Evolutionary conservation across 495 filamentous ascomycete species (phyloP).

Genomic region (Daldinia concentrica): DNA sequence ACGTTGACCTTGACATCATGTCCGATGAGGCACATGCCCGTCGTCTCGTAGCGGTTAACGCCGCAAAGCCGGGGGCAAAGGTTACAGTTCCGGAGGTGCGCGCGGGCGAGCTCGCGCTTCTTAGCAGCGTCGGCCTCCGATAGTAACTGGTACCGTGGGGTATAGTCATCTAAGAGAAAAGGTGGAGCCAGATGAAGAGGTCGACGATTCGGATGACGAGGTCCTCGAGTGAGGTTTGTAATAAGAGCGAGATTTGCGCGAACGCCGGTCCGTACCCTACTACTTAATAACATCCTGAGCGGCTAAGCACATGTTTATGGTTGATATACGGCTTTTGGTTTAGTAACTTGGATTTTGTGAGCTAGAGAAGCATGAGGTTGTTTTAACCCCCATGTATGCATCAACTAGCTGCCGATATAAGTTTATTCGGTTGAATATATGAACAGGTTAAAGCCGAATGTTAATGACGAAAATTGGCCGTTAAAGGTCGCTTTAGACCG

Average conservation of each 20-base stretch:
- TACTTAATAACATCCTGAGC: slow-evolving; percentile 42
- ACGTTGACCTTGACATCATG: slow-evolving; percentile 76
- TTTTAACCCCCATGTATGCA: background rate
- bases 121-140: slow-evolving; percentile 66
- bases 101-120: slow-evolving; percentile 72
- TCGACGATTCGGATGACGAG: slow-evolving; percentile 19
- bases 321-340: background rate
- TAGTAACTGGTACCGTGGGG: slow-evolving; percentile 70
- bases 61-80: slow-evolving; percentile 77
- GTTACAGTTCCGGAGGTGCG: slow-evolving; percentile 77
- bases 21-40: slow-evolving; percentile 78
- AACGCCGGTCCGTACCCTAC: slow-evolving; percentile 19
- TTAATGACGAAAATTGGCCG: slow-evolving; percentile 34
- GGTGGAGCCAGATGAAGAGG: slow-evolving; percentile 76
- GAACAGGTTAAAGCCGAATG: slow-evolving; percentile 14
- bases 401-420: background rate
- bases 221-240: background rate
- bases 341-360: background rate
- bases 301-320: slow-evolving; percentile 18
- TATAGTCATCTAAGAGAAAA: slow-evolving; percentile 78
- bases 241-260: slow-evolving; percentile 1
- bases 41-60: slow-evolving; percentile 76
- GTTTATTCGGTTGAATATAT: background rate
- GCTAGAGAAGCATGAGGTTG: background rate
- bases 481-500: slow-evolving; percentile 11